Percentiles rank a stretch among this genome's conserved stretches.
Evolutionary conservation across 2,329 filamentous ascomycete species (phyloP).

Genomic region (Colletotrichum salicis): DNA sequence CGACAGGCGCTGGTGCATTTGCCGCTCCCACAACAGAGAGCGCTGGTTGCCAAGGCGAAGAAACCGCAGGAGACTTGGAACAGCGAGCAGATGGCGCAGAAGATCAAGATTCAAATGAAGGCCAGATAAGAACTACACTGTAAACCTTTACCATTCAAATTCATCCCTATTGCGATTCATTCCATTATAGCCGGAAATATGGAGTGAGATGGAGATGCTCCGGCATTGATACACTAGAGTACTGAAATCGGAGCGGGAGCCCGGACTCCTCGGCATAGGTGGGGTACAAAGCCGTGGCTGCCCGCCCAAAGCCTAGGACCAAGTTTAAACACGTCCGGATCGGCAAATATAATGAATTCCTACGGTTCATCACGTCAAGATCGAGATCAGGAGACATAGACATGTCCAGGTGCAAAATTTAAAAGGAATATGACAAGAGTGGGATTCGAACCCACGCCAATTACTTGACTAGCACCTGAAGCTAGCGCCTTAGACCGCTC

Average conservation of each 20-base stretch:
- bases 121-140: conserved; percentile 37
- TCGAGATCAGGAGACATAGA: rapidly evolving
- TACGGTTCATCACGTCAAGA: not conserved
- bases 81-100: conserved; percentile 33
- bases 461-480: conserved; percentile 30
- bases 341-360: not conserved
- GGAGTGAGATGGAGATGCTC: not conserved
- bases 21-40: conserved; percentile 42
- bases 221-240: no score
- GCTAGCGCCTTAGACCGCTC: conserved; percentile 30
- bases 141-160: no score
- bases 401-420: not conserved
- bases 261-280: no score
- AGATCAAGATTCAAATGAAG: conserved; percentile 36
- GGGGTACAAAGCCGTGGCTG: not conserved
- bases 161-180: not conserved
- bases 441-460: conserved; percentile 31
- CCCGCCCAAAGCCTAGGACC: not conserved
- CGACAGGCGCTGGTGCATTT: conserved; percentile 42
- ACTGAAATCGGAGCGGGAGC: not conserved
- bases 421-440: conserved; percentile 9
- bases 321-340: not conserved
- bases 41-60: conserved; percentile 41
- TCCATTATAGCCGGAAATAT: not conserved
- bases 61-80: conserved; percentile 42